A percentile compares a stretch with the other conserved stretches of the same genome.
phyloP scores from a whole-genome alignment of 2,329 filamentous ascomycete genomes.

The Scytalidium sp. region DNA sequence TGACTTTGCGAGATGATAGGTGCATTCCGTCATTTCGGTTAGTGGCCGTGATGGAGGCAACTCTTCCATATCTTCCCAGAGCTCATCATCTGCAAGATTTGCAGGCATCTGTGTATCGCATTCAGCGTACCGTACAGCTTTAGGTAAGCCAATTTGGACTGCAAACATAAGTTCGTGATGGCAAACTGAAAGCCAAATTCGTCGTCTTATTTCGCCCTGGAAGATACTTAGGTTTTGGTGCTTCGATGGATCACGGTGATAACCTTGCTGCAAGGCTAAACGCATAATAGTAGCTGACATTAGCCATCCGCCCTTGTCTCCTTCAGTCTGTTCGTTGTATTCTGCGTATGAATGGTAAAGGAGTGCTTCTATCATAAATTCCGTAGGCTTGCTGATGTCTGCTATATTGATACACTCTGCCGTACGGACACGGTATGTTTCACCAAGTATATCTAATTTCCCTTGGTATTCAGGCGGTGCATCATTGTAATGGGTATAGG shows the following conservation, averaged over 20 bases:
- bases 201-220: conserved; percentile 60
- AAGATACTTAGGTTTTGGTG: conserved; percentile 48
- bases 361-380: conserved; percentile 46
- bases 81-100: conserved; percentile 64
- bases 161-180: conserved; percentile 63
- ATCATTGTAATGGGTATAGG: conserved; percentile 43
- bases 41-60: conserved; percentile 55
- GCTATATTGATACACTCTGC: conserved; percentile 48
- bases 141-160: conserved; percentile 65
- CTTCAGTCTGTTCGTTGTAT: conserved; percentile 36
- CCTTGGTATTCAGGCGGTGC: conserved; percentile 43
- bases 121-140: conserved; percentile 61
- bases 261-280: conserved; percentile 55
- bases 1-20: conserved; percentile 51
- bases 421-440: conserved; percentile 45
- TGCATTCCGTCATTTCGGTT: conserved; percentile 56
- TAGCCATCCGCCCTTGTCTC: conserved; percentile 54
- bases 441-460: conserved; percentile 43
- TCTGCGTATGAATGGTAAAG: conserved; percentile 46
- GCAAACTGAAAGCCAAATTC: conserved; percentile 51
- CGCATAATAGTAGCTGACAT: conserved; percentile 48
- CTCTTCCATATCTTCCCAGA: conserved; percentile 50
- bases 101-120: conserved; percentile 60
- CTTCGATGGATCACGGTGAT: conserved; percentile 54
- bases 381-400: conserved; percentile 46